Evolutionary conservation across 2,329 filamentous ascomycete genomes (phyloP).

Genomic region (Bipolaris bicolor): DNA sequence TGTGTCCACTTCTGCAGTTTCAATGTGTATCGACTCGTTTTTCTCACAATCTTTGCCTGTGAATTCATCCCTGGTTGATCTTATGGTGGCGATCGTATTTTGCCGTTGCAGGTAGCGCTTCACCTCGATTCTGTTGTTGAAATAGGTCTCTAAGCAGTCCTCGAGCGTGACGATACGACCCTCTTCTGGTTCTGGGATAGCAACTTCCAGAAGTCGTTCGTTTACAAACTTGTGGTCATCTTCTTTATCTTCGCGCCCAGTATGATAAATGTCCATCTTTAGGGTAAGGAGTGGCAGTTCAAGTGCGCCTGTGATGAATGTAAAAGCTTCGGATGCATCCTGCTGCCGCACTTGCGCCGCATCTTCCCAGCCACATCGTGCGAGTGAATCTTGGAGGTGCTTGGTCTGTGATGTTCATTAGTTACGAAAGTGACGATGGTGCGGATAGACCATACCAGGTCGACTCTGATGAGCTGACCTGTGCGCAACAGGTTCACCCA

Average conservation of each 20-base stretch:
- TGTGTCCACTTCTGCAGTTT: constrained; percentile 50
- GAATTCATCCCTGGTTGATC: constrained; percentile 37
- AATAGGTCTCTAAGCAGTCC: constrained; percentile 91
- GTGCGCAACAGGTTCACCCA: constrained; percentile 93
- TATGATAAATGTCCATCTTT: constrained; percentile 94
- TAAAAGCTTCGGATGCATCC: constrained; percentile 94
- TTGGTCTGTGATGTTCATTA: constrained; percentile 65
- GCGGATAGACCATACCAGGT: constrained; percentile 66
- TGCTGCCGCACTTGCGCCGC: constrained; percentile 81
- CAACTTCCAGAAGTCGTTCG: constrained; percentile 87
- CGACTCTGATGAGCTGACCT: constrained; percentile 82
- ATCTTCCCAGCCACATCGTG: constrained; percentile 87
- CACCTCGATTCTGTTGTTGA: constrained; percentile 92
- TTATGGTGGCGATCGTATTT: constrained; percentile 62
- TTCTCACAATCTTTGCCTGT: constrained; percentile 43
- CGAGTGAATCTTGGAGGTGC: constrained; percentile 79
- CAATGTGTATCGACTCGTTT: constrained; percentile 51
- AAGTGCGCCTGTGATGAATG: constrained; percentile 88
- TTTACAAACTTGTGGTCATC: constrained; percentile 96
- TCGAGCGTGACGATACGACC: constrained; percentile 79
- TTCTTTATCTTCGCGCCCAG: constrained; percentile 78
- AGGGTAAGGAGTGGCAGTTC: constrained; percentile 86
- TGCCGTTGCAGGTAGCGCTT: constrained; percentile 72
- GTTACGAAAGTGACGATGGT: neutral
- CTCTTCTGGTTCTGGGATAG: constrained; percentile 75